phyloP scores from a whole-genome alignment of 2,329 filamentous ascomycete genomes.

The Exophiala sideris region DNA sequence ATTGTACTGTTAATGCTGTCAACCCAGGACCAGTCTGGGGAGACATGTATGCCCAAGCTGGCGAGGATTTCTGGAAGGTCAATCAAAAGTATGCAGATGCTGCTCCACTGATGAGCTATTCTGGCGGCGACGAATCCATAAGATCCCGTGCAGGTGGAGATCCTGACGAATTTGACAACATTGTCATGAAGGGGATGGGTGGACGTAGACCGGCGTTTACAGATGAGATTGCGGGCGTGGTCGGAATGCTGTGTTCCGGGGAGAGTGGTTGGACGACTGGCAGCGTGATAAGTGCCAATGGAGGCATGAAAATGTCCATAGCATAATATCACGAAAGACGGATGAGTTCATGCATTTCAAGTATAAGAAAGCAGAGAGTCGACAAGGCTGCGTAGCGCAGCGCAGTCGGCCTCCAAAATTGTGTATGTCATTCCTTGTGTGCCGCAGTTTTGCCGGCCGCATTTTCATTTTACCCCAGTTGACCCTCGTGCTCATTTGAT shows the following conservation, averaged over 20 bases:
- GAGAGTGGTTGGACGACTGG: constrained; percentile 78
- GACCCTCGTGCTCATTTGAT: not conserved
- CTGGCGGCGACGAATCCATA: constrained; percentile 53
- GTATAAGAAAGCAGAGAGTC: not conserved
- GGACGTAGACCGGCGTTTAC: constrained; percentile 63
- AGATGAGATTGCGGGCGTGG: constrained; percentile 69
- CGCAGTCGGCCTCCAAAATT: not conserved
- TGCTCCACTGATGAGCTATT: constrained; percentile 62
- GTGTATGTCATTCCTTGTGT: not conserved
- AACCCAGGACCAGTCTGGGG: constrained; percentile 58
- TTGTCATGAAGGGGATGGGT: constrained; percentile 57
- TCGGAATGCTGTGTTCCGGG: constrained; percentile 69
- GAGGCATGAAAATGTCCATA: constrained; percentile 62
- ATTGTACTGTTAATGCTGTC: constrained; percentile 57
- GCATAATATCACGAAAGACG: constrained; percentile 11
- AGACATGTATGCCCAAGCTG: constrained; percentile 54
- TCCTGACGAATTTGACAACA: constrained; percentile 57
- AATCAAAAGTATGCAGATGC: constrained; percentile 61
- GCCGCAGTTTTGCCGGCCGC: constrained; percentile 2
- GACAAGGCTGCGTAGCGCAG: too few relatives aligned
- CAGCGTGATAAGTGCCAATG: constrained; percentile 75
- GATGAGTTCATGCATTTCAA: not conserved
- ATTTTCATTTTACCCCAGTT: constrained; percentile 1
- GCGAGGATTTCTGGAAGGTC: constrained; percentile 55
- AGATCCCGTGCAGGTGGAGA: constrained; percentile 48